These are phyloP conservation scores for Gracilaria gracilis DNA, from an alignment of 23 red algal species.

Conservation along the genomic window DNA sequence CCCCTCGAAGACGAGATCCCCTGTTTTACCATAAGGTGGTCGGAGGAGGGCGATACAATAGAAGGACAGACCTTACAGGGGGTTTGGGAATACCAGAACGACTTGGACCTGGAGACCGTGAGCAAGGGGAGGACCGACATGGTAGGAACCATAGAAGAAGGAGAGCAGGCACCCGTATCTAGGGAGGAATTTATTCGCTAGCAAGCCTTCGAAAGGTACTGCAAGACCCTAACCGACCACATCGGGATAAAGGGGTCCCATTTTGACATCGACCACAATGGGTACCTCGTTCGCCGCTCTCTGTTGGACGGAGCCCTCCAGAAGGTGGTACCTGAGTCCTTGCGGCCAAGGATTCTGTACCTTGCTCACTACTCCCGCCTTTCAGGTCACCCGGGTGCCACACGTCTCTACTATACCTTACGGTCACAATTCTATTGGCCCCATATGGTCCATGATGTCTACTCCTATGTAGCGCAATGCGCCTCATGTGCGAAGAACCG, in stretches of 20 bases:
- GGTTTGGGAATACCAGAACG: too few species aligned
- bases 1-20: background rate
- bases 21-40: background rate
- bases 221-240: too few species aligned
- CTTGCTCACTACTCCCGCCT: too few species aligned
- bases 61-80: too few species aligned
- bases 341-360: too few species aligned
- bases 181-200: too few species aligned
- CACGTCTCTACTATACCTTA: background rate
- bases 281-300: background rate
- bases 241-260: background rate
- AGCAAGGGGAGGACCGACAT: background rate
- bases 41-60: too few species aligned
- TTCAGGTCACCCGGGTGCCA: background rate
- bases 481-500: too few species aligned
- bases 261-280: background rate
- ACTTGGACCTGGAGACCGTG: background rate
- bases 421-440: conserved; percentile 6
- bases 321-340: too few species aligned
- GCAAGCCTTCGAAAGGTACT: too few species aligned
- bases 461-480: background rate
- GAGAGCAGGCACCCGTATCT: background rate
- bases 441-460: background rate
- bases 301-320: background rate
- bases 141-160: background rate